Evolutionary conservation across 2,329 filamentous ascomycete genomes (phyloP).

Genomic region (Clarireedia paspali): DNA sequence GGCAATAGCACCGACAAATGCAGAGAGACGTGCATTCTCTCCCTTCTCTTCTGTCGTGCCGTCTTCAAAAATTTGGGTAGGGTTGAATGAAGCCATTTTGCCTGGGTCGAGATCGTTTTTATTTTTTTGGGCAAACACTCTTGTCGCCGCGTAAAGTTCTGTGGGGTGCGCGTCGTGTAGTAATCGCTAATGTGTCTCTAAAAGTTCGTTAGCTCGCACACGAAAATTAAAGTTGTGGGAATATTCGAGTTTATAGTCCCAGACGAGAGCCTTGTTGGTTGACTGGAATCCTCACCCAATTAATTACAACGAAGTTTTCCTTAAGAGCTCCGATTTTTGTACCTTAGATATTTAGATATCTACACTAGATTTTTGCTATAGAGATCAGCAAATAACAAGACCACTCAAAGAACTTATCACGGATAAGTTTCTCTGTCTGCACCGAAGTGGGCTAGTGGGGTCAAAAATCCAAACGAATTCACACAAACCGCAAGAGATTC

Average conservation of each 20-base stretch:
- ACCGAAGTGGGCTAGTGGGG: slow-evolving; percentile 9
- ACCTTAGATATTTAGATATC: background rate
- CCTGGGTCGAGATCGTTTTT: slow-evolving; percentile 6
- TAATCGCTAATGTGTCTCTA: slow-evolving; percentile 10
- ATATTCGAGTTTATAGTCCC: background rate
- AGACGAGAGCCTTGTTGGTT: slow-evolving; percentile 2
- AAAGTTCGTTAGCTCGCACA: slow-evolving; percentile 9
- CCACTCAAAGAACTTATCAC: background rate
- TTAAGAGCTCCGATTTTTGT: background rate
- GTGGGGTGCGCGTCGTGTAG: slow-evolving; percentile 5
- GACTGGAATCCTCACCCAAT: background rate
- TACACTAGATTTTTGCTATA: background rate
- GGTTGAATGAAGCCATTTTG: slow-evolving; percentile 57
- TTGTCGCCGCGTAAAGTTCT: slow-evolving; percentile 11
- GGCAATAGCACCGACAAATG: slow-evolving; percentile 95
- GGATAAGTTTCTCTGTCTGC: background rate
- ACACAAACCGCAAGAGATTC: slow-evolving; percentile 7
- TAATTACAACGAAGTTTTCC: background rate
- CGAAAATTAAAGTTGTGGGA: slow-evolving; percentile 10
- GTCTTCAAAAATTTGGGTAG: slow-evolving; percentile 96
- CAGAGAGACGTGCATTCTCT: slow-evolving; percentile 97
- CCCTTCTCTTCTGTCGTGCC: slow-evolving; percentile 97
- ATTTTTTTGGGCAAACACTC: slow-evolving; percentile 11
- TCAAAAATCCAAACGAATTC: slow-evolving; percentile 10
- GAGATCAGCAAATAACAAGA: too few species aligned